Evolutionary conservation across 202 grass and related monocot species (phyloP).

Genomic region (Carex sylvatica): DNA sequence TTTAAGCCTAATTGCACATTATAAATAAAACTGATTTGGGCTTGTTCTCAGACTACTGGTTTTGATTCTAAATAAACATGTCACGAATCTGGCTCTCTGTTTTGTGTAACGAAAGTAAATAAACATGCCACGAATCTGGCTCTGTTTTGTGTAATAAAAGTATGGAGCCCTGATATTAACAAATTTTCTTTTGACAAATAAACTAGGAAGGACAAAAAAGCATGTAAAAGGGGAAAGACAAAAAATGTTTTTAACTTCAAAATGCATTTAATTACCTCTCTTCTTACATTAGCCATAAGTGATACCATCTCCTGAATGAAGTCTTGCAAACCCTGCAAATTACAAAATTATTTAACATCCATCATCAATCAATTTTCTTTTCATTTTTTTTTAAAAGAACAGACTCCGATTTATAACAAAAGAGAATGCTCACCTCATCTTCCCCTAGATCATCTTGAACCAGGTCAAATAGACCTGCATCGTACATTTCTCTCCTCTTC

Average conservation of each 20-base stretch:
- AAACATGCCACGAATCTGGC: neutral
- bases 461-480: slow-evolving; percentile 58
- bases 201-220: no score
- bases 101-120: neutral
- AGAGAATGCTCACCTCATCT: slow-evolving; percentile 39
- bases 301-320: slow-evolving; percentile 80
- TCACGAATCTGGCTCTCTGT: neutral
- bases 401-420: neutral
- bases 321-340: slow-evolving; percentile 65
- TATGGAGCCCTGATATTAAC: neutral
- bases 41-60: neutral
- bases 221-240: no score
- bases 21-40: neutral
- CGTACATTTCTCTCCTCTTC: slow-evolving; percentile 60
- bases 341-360: neutral
- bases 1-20: neutral
- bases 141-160: neutral
- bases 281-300: slow-evolving; percentile 60
- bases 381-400: neutral
- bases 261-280: slow-evolving; percentile 40
- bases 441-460: slow-evolving; percentile 53
- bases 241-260: no score
- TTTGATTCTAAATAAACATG: neutral
- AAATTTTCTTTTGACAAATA: no score
- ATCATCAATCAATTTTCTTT: neutral